Conservation (phyloP, 2,329 filamentous ascomycete genomes). For the Epichloe gansuensis region DNA sequence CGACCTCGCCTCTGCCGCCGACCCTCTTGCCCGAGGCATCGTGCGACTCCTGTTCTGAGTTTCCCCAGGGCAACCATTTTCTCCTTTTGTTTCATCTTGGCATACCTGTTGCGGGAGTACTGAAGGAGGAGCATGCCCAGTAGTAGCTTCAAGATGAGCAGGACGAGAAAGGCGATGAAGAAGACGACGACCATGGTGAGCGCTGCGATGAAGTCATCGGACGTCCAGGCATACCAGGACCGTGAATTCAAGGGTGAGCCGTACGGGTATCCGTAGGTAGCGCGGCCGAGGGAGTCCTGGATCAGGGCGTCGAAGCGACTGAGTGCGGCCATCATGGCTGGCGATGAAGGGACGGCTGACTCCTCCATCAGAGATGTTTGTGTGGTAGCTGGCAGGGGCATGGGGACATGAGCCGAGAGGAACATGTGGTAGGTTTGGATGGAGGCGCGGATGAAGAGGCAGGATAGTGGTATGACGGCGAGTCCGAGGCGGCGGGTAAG, state of each 20-base stretch:
- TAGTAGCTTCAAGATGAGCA: constrained; percentile 74
- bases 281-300: constrained; percentile 63
- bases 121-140: constrained; percentile 79
- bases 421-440: constrained; percentile 99
- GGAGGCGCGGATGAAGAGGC: constrained; percentile 86
- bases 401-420: constrained; percentile 71
- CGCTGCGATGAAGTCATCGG: constrained; percentile 63
- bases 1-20: constrained; percentile 74
- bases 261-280: constrained; percentile 51
- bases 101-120: constrained; percentile 69
- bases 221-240: constrained; percentile 44
- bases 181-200: constrained; percentile 80
- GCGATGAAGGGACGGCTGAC: constrained; percentile 51
- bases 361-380: constrained; percentile 56
- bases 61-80: constrained; percentile 33
- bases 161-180: constrained; percentile 69
- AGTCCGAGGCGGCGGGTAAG: constrained; percentile 81
- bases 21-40: constrained; percentile 62
- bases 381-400: constrained; percentile 53
- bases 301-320: constrained; percentile 67
- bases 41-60: constrained; percentile 40
- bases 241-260: constrained; percentile 25
- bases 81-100: constrained; percentile 64
- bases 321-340: constrained; percentile 63
- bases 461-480: constrained; percentile 84